Conservation (phyloP, 345 rosid genomes). For the Acer negundo region DNA sequence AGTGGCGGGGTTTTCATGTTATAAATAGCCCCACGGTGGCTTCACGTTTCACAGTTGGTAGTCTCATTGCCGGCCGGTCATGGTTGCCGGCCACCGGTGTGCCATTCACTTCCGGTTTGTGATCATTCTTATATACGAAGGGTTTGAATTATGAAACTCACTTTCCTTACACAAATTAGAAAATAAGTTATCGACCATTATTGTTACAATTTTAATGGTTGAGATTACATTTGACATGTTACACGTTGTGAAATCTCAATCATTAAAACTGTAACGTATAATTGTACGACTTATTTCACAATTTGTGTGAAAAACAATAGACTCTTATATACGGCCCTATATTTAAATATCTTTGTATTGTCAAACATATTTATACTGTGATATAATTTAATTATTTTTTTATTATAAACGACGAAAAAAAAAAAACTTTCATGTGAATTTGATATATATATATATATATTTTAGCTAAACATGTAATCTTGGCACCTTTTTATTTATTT, state of each 20-base stretch:
- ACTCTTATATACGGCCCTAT: no score
- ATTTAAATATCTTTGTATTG: neutral
- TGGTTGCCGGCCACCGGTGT: slow-evolving; percentile 68
- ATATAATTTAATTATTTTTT: no score
- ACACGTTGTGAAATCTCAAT: neutral
- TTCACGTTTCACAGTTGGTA: slow-evolving; percentile 51
- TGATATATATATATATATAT: no score
- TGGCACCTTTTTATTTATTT: no score
- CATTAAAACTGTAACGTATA: no score
- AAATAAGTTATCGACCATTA: neutral
- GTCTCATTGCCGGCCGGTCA: slow-evolving; percentile 46
- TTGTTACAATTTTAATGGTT: neutral
- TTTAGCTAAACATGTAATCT: no score
- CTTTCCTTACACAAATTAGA: neutral
- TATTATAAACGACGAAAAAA: no score
- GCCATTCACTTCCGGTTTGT: slow-evolving; percentile 66
- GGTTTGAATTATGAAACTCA: no score
- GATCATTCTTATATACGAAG: slow-evolving; percentile 6
- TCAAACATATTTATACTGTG: neutral
- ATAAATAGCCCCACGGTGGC: slow-evolving; percentile 48
- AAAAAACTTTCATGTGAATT: no score
- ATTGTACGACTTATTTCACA: neutral
- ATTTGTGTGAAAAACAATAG: neutral
- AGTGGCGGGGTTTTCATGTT: slow-evolving; percentile 70
- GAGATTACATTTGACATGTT: neutral